phyloP scores from a whole-genome alignment of 306 rosid genomes.

The Purshia tridentata region DNA sequence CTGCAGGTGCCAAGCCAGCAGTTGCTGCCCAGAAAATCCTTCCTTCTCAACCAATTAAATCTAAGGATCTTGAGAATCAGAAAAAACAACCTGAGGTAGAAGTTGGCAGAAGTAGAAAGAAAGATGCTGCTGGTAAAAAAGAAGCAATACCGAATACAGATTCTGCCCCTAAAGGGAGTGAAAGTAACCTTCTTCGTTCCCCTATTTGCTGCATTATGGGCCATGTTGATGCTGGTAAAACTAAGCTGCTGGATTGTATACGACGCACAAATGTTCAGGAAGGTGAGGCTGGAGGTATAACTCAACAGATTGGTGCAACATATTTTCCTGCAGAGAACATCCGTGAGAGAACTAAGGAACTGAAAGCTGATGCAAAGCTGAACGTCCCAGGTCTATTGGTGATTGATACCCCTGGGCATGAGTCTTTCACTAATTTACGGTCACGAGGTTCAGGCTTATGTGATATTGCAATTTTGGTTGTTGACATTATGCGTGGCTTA shows the following conservation, averaged over 20 bases:
- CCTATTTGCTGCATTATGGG: conserved; percentile 99
- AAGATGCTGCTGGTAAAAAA: conserved; percentile 28
- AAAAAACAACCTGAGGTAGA: conserved; percentile 36
- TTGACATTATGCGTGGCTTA: conserved; percentile 95
- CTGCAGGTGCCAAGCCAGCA: conserved; percentile 34
- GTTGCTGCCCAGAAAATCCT: conserved; percentile 38
- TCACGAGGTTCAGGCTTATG: conserved; percentile 96
- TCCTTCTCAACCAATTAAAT: conserved; percentile 36
- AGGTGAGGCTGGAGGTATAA: conserved; percentile 98
- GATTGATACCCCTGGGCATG: conserved; percentile 98
- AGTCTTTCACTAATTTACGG: conserved; percentile 81
- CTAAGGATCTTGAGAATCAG: conserved; percentile 40
- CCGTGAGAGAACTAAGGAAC: conserved; percentile 88
- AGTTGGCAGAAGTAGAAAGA: conserved; percentile 41
- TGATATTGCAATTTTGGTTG: conserved; percentile 95
- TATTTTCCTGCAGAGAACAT: conserved; percentile 92
- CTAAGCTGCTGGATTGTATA: conserved; percentile 89
- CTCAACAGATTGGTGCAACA: conserved; percentile 98
- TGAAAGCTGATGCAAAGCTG: conserved; percentile 94
- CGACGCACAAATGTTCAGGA: conserved; percentile 97
- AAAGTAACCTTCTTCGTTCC: conserved; percentile 70
- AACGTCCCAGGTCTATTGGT: conserved; percentile 88
- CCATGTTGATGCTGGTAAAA: conserved; percentile 95
- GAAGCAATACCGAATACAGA: conserved; percentile 27
- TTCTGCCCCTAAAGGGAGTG: conserved; percentile 44